Base-by-base conservation (phyloP, 768 basidiomycete species). In the Pholiota conissans region DNA sequence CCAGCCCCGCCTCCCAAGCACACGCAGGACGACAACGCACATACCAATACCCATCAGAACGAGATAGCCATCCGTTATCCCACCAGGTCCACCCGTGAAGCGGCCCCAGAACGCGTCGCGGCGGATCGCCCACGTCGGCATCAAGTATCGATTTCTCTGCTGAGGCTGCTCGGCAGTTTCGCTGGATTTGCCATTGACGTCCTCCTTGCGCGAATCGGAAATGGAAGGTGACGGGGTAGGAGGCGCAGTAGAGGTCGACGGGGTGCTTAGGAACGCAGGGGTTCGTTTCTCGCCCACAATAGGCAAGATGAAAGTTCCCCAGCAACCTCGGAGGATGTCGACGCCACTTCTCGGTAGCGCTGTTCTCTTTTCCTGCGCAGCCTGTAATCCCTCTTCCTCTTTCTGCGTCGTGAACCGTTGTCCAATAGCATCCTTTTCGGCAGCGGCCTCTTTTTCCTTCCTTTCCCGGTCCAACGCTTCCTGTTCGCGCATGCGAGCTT, bases 31-130 rank as follows among this genome's bases (percentile, higher is more conserved):
- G 30, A 67, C 62, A 14, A 60, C 65, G 30, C 66, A 68, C 35
- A 70, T 56, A 0, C 69, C 67, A 39, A 70, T 60, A 27, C 69
- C 63, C 63, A 70, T 65, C 48, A 68, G 40, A 13, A 68, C 61
- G n/a, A 67, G 49, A 34, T 67, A 68, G 1, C 65, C 62, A 8
- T 66, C 67, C 7, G 39, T 48, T 28, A 58, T 0, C 24, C 53
- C 46, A 29, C 57, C 10, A 30, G 50, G 28, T n/a, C 61, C 40
- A 45, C 27, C 37, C 42, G 11, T 26, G n/a, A 65, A 60, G 4
- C 62, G 51, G 30, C 65, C 62, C 16, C 65, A 48, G 49, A 65
- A 46, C 7, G 59, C 57, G 55, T 67, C 65, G 11, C 63, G 60
- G 55, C 53, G 53, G 56, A 64, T 55, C 0, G 30, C n/a, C 61